Evolutionary conservation across 805 yeast species (phyloP).

Genomic region (Candida parachauliodes): DNA sequence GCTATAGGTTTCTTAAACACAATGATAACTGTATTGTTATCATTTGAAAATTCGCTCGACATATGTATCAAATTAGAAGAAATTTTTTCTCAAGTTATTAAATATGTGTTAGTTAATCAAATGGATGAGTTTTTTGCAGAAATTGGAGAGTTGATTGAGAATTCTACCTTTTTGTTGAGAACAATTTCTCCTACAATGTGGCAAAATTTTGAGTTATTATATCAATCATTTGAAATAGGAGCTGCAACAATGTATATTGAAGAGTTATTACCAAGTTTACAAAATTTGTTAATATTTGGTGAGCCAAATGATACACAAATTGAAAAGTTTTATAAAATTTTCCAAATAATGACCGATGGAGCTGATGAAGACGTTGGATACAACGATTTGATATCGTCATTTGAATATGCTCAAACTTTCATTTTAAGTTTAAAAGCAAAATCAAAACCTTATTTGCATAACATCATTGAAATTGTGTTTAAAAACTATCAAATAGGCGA

Average conservation of each 20-base stretch:
- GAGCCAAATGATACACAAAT: conserved; percentile 29
- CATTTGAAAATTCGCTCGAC: conserved; percentile 77
- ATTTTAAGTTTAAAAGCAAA: conserved; percentile 51
- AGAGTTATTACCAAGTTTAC: conserved; percentile 70
- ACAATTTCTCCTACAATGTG: conserved; percentile 64
- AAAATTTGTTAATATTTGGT: conserved; percentile 63
- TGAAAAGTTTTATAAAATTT: conserved; percentile 46
- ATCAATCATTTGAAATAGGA: conserved; percentile 21
- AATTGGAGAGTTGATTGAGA: conserved; percentile 64
- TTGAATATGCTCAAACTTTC: conserved; percentile 63
- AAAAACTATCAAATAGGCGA: conserved; percentile 15
- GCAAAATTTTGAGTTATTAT: conserved; percentile 57
- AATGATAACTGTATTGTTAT: conserved; percentile 71
- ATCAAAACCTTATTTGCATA: conserved; percentile 44
- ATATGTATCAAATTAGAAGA: conserved; percentile 63
- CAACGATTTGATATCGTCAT: conserved; percentile 55
- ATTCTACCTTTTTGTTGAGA: conserved; percentile 36
- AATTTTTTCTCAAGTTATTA: conserved; percentile 65
- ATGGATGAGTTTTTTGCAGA: conserved; percentile 75
- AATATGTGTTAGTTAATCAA: conserved; percentile 60
- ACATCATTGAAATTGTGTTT: conserved; percentile 41
- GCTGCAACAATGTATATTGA: conserved; percentile 66
- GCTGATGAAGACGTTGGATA: conserved; percentile 32
- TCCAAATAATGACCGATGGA: conserved; percentile 16
- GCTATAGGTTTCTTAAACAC: conserved; percentile 81